phyloP scores from a whole-genome alignment of 495 filamentous ascomycete species.

The Sporormia fimetaria region DNA sequence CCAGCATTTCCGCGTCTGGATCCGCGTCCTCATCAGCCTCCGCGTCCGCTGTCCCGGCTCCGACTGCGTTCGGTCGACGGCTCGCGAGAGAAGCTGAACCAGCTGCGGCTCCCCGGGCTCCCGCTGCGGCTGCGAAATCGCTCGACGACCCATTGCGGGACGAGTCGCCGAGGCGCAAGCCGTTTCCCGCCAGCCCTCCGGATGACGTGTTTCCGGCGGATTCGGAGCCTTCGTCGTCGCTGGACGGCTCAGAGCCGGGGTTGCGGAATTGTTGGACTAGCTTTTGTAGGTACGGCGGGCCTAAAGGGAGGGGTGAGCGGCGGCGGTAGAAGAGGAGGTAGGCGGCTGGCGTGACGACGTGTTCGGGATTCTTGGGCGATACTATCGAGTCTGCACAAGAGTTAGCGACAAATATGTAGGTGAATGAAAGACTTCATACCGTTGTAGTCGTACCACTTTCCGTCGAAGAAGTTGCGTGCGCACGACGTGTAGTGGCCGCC shows the following conservation, averaged over 20 bases:
- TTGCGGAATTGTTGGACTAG: constrained; percentile 49
- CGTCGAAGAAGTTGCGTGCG: constrained; percentile 79
- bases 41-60: constrained; percentile 10
- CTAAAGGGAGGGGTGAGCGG: constrained; percentile 60
- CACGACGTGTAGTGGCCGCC: constrained; percentile 94
- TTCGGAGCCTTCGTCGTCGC: constrained; percentile 37
- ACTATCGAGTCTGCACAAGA: constrained; percentile 42
- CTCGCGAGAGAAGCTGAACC: constrained; percentile 19
- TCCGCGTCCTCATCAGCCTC: constrained; percentile 6
- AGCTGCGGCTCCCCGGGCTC: constrained; percentile 20
- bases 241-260: constrained; percentile 25
- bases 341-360: constrained; percentile 55
- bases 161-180: constrained; percentile 71
- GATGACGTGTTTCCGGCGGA: constrained; percentile 41
- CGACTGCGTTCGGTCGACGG: constrained; percentile 13
- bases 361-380: constrained; percentile 42
- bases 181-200: constrained; percentile 58
- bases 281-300: constrained; percentile 59
- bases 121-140: constrained; percentile 31
- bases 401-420: constrained; percentile 43
- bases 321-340: constrained; percentile 96
- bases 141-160: constrained; percentile 49
- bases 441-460: constrained; percentile 89
- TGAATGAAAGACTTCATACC: constrained; percentile 47
- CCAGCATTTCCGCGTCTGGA: constrained; percentile 2